Base-by-base conservation (phyloP, 1,139 yeast genomes). In the Yamadazyma membranifaciens region DNA sequence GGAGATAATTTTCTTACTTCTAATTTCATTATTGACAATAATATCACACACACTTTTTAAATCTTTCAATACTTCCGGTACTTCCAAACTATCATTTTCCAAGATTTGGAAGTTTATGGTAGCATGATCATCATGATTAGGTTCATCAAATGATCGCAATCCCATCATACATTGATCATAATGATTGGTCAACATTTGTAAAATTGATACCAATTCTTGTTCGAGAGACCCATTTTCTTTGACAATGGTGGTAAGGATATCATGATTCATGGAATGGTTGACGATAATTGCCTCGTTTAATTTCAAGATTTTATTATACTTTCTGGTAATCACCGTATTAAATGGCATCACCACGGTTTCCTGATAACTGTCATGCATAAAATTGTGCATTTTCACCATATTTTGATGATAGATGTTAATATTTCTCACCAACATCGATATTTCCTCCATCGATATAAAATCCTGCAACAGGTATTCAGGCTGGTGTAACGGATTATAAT, bases 151-250 rank as follows among this genome's bases (percentile, higher is more conserved):
- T 10, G 51, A 55, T 50, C 41, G 58, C 38, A 45, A 58, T 40
- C 50, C 82, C 36, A 75, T 68, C 3, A 63, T 50, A 49, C 95
- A 86, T 54, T 86, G 89, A 56, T 88, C 96, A 50, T 81, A 87
- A 60, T 89, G 96, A 41, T 80, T 78, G 6, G 96, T 84, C 30
- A 89, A 64, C 55, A 89, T 81, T 44, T 81, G 83, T 29, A 89
- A 63, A 14, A 85, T 65, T 7, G 76, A 71, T 0, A 87, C 94
- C 60, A 88, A 71, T 41, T 86, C 94, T 44, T 74, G 73, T 40
- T 88, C 95, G 41, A 83, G 63, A 0, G 72, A 65, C 6, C 65
- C 62, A 47, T 83, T 78, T 42, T 75, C 78, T 47, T 57, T 54
- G 12, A 62, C 39, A 2, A 63, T 53, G 6, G 56, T 53, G n/a